phyloP scores from a whole-genome alignment of 1,284 basidiomycete genomes.

The Tilletia indica region DNA sequence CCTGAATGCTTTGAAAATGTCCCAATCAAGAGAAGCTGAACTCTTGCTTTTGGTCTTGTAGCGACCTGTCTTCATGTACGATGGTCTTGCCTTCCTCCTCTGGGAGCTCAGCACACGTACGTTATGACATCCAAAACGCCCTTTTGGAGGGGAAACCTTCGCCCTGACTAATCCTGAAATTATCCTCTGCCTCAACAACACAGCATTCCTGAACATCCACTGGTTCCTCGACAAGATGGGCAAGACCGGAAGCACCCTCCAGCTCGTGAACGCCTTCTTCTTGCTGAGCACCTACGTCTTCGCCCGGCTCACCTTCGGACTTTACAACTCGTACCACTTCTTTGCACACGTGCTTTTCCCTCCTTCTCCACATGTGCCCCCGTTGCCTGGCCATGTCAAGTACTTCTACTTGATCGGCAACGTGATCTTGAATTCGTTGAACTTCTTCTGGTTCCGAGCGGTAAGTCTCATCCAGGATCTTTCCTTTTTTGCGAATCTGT shows the following conservation, averaged over 20 bases:
- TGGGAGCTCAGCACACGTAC: conserved; percentile 54
- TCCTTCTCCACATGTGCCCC: conserved; percentile 32
- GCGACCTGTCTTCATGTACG: conserved; percentile 56
- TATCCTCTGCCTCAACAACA: not conserved
- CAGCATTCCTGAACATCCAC: conserved; percentile 57
- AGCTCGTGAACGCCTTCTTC: conserved; percentile 56
- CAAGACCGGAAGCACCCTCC: conserved; percentile 52
- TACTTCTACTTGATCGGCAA: conserved; percentile 45
- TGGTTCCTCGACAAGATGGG: conserved; percentile 58
- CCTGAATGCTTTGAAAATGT: not conserved
- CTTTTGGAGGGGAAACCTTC: conserved; percentile 12
- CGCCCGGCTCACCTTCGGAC: conserved; percentile 53
- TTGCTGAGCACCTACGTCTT: conserved; percentile 52
- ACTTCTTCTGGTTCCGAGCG: conserved; percentile 58
- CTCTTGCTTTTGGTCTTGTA: conserved; percentile 24
- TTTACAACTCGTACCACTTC: conserved; percentile 51
- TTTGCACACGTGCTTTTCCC: conserved; percentile 46
- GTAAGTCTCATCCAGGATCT: no score
- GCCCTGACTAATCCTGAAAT: conserved; percentile 17
- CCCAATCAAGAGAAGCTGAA: not conserved
- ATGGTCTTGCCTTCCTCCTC: conserved; percentile 55
- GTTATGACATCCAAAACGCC: conserved; percentile 16
- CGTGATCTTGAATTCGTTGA: conserved; percentile 45
- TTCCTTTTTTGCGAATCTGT: no score
- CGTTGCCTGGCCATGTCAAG: conserved; percentile 29